Percentiles rank a stretch among this genome's conserved stretches.
Evolutionary conservation across 2,329 filamentous ascomycete species (phyloP).

Genomic region (Cercospora sojina): DNA sequence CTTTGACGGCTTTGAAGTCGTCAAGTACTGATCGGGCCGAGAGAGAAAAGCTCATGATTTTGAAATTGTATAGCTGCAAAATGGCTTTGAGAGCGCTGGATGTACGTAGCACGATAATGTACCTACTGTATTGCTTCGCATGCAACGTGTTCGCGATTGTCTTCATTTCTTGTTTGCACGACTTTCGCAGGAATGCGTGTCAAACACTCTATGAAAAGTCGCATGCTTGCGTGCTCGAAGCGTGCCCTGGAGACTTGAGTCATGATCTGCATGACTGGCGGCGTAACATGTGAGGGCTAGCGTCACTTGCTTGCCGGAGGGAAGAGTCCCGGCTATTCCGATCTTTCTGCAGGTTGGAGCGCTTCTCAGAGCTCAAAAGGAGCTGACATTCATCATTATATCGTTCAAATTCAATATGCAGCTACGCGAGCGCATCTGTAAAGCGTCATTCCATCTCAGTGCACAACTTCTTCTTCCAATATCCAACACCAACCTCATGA

Average conservation of each 20-base stretch:
- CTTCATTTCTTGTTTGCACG: background rate
- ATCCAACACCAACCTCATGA: too few relatives aligned
- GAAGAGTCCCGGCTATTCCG: background rate
- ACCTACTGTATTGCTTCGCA: background rate
- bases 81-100: background rate
- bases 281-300: background rate
- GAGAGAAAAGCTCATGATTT: background rate
- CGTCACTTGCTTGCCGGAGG: background rate
- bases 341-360: background rate
- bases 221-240: background rate
- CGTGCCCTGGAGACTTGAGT: background rate
- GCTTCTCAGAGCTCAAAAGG: background rate
- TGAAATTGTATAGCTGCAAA: background rate
- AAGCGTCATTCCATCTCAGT: background rate
- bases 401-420: background rate
- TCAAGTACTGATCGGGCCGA: conserved; percentile 13
- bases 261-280: background rate
- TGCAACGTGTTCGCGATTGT: background rate
- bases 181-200: background rate
- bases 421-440: background rate
- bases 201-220: background rate
- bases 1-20: conserved; percentile 30
- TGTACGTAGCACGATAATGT: background rate
- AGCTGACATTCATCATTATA: background rate
- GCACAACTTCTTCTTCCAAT: background rate